Evolutionary conservation across 1,284 basidiomycete genomes (phyloP).

Genomic region (Cutaneotrichosporon sp.): DNA sequence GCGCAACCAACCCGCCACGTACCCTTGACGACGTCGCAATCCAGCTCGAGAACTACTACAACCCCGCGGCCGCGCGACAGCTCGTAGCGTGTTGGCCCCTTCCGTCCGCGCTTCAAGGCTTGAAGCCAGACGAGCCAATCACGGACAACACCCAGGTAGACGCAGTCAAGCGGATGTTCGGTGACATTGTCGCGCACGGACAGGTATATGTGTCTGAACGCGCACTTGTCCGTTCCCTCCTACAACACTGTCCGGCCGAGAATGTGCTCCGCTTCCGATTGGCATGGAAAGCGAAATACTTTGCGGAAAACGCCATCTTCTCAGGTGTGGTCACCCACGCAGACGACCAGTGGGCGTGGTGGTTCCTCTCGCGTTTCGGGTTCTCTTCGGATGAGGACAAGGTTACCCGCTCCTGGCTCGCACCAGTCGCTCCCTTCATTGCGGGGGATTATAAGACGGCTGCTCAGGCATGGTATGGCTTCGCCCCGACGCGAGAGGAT

Average conservation of each 20-base stretch:
- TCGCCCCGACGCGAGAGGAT: constrained; percentile 6
- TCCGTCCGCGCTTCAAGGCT: constrained; percentile 1
- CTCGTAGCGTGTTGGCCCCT: constrained; percentile 17
- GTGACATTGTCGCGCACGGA: constrained; percentile 30
- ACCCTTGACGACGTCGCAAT: constrained; percentile 17
- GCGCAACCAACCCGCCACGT: constrained; percentile 30
- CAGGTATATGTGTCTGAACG: constrained; percentile 31
- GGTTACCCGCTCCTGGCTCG: constrained; percentile 23
- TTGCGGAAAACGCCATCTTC: constrained; percentile 6
- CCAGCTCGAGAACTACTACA: constrained; percentile 34
- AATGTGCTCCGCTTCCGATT: constrained; percentile 28
- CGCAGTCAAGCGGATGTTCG: constrained; percentile 24
- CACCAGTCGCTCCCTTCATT: constrained; percentile 25
- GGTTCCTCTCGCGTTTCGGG: constrained; percentile 28
- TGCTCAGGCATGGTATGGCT: constrained; percentile 27
- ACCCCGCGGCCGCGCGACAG: constrained; percentile 19
- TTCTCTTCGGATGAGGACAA: constrained; percentile 19
- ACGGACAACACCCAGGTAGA: constrained; percentile 2
- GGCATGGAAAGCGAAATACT: constrained; percentile 19
- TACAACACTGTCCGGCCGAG: constrained; percentile 23
- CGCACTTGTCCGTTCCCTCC: constrained; percentile 23
- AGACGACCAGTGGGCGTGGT: constrained; percentile 32
- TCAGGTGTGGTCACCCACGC: constrained; percentile 26
- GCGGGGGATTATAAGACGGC: constrained; percentile 20
- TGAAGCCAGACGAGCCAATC: constrained; percentile 8